A percentile compares a stretch with the other conserved stretches of the same genome.
Evolutionary conservation across 1,139 yeast genomes (phyloP).

Genomic region (Saccharomyces hybrid): DNA sequence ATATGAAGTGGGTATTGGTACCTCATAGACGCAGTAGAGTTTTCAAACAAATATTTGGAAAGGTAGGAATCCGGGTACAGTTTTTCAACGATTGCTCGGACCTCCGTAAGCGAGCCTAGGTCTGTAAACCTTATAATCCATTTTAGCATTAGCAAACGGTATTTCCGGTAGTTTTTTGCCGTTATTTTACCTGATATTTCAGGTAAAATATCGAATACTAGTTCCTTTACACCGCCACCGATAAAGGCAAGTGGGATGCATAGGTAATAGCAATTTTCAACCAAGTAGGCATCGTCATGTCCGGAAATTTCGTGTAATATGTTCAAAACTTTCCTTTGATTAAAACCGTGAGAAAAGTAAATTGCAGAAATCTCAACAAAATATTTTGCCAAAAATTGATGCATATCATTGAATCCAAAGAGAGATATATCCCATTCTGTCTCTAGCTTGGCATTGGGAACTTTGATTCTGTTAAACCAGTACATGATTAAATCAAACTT

Average conservation of each 20-base stretch:
- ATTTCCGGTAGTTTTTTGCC: slow-evolving; percentile 22
- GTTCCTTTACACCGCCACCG: slow-evolving; percentile 37
- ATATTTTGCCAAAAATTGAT: slow-evolving; percentile 16
- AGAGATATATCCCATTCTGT: slow-evolving; percentile 22
- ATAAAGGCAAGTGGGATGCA: slow-evolving; percentile 42
- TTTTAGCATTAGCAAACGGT: slow-evolving; percentile 31
- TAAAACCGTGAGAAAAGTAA: slow-evolving; percentile 21
- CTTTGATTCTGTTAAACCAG: slow-evolving; percentile 12
- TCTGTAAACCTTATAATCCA: slow-evolving; percentile 38
- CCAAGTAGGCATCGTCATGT: slow-evolving; percentile 21
- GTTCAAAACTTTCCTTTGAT: slow-evolving; percentile 7
- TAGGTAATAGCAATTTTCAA: slow-evolving; percentile 34
- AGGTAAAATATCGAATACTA: slow-evolving; percentile 30
- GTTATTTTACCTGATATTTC: slow-evolving; percentile 15
- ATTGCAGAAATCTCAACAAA: slow-evolving; percentile 16
- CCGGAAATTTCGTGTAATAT: slow-evolving; percentile 4
- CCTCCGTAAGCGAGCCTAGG: slow-evolving; percentile 30
- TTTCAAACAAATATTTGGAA: slow-evolving; percentile 6
- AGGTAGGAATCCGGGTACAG: slow-evolving; percentile 7
- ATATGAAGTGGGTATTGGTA: slow-evolving; percentile 16
- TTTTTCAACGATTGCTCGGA: slow-evolving; percentile 15
- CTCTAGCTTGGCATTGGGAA: neutral
- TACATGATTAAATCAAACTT: slow-evolving; percentile 18
- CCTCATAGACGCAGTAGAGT: slow-evolving; percentile 2
- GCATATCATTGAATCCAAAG: slow-evolving; percentile 19